Conservation (phyloP, 306 rosid genomes). For the Arachis stenosperma region DNA sequence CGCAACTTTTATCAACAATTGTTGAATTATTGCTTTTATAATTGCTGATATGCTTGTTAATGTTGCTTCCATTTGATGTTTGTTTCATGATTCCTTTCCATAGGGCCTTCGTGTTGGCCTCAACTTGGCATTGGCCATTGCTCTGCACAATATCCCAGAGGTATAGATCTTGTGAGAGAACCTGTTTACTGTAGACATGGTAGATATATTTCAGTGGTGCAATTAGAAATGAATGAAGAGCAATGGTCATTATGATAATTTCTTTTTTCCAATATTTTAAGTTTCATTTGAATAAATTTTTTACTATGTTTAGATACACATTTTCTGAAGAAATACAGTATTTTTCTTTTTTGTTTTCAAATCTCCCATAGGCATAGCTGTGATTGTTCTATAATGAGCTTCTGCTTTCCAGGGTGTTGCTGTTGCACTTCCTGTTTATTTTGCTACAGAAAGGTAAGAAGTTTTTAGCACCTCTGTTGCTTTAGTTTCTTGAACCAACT, state of each 20-base stretch:
- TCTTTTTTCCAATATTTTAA: constrained; percentile 6
- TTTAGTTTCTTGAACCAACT: constrained; percentile 28
- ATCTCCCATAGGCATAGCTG: background rate
- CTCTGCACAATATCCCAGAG: constrained; percentile 98
- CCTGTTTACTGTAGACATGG: constrained; percentile 16
- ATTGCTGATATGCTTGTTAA: constrained; percentile 11
- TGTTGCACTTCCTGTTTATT: constrained; percentile 96
- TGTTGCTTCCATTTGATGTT: constrained; percentile 35
- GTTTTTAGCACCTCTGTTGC: constrained; percentile 24
- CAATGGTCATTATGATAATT: constrained; percentile 4
- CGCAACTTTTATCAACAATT: constrained; percentile 28
- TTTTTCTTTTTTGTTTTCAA: background rate
- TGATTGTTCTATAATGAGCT: constrained; percentile 31
- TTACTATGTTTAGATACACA: background rate
- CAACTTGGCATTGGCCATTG: constrained; percentile 96
- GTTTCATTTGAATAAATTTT: background rate
- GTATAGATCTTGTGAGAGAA: constrained; percentile 45
- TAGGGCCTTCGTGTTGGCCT: constrained; percentile 96
- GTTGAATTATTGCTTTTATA: constrained; percentile 29
- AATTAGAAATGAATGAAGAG: constrained; percentile 16
- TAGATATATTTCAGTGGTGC: constrained; percentile 29
- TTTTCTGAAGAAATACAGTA: background rate
- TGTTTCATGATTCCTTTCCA: constrained; percentile 40
- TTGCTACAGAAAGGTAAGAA: constrained; percentile 89
- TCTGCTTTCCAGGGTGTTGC: constrained; percentile 78